Conservation (phyloP, 208 protist genomes). For the Leishmania tarentolae region DNA sequence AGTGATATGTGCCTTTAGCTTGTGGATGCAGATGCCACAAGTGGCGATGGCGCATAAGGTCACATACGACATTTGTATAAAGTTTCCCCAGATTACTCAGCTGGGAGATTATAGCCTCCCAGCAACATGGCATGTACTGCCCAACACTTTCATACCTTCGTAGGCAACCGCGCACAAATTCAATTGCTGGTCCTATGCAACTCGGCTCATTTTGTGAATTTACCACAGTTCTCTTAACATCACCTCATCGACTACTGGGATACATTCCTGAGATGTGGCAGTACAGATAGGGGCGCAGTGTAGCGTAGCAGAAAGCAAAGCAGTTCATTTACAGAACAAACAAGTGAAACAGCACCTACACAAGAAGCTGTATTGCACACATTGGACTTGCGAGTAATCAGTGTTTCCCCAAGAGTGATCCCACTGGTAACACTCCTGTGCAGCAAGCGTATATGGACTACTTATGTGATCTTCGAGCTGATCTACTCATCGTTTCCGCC, state of each 20-base stretch:
- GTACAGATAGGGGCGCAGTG: neutral
- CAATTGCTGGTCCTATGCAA: neutral
- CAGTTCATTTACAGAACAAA: slow-evolving; percentile 15
- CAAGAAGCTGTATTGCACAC: neutral
- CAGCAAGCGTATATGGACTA: neutral
- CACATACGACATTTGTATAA: neutral
- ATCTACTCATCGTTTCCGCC: neutral
- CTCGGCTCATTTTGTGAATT: neutral
- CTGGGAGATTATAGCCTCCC: no score
- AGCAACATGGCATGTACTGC: neutral
- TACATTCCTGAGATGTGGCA: neutral
- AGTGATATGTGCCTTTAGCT: neutral
- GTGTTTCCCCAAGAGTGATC: neutral
- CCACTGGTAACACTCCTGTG: neutral
- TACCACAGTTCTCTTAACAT: neutral
- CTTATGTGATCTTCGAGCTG: neutral
- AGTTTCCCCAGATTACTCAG: neutral
- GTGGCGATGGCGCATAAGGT: neutral
- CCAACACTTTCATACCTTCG: neutral
- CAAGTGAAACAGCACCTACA: neutral
- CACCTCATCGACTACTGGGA: neutral
- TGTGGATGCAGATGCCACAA: neutral
- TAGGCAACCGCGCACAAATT: neutral
- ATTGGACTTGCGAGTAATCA: neutral
- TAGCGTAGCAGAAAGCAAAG: slow-evolving; percentile 2